Evolutionary conservation across 441 rosid species (phyloP).

Genomic region (Viola pubescens): DNA sequence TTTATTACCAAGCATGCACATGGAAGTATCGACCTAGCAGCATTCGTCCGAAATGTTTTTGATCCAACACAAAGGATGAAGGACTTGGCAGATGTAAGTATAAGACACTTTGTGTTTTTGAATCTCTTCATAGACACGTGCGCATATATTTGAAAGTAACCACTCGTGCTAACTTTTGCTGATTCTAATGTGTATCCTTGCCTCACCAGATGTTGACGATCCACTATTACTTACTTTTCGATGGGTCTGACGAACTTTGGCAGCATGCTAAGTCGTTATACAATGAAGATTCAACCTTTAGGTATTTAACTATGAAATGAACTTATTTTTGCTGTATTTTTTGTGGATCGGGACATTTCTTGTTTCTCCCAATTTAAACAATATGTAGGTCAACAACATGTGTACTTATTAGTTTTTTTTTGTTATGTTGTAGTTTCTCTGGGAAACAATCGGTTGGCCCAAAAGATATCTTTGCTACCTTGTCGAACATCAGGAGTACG

Average conservation of each 20-base stretch:
- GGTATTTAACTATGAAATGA: slow-evolving; percentile 32
- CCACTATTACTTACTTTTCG: slow-evolving; percentile 89
- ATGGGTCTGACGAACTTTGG: slow-evolving; percentile 80
- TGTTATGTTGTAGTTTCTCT: slow-evolving; percentile 32
- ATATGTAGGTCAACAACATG: not conserved
- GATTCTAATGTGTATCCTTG: slow-evolving; percentile 14
- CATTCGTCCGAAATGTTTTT: slow-evolving; percentile 69
- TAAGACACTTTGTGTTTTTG: not conserved
- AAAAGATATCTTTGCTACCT: slow-evolving; percentile 40
- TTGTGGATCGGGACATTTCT: not conserved
- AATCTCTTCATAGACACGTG: no score
- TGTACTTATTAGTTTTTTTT: not conserved
- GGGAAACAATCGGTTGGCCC: slow-evolving; percentile 53
- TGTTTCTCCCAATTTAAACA: not conserved
- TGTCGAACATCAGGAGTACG: slow-evolving; percentile 65
- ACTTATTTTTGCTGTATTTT: slow-evolving; percentile 1
- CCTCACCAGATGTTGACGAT: slow-evolving; percentile 73
- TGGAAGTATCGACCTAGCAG: slow-evolving; percentile 53
- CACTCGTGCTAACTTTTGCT: not conserved
- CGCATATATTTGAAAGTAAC: not conserved
- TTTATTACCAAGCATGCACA: slow-evolving; percentile 66
- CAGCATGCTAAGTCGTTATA: slow-evolving; percentile 59
- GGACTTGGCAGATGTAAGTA: slow-evolving; percentile 92
- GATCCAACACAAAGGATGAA: slow-evolving; percentile 81
- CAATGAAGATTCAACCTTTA: slow-evolving; percentile 54